Conservation (phyloP, 768 basidiomycete species). For the Rhizopogon vinicolor region DNA sequence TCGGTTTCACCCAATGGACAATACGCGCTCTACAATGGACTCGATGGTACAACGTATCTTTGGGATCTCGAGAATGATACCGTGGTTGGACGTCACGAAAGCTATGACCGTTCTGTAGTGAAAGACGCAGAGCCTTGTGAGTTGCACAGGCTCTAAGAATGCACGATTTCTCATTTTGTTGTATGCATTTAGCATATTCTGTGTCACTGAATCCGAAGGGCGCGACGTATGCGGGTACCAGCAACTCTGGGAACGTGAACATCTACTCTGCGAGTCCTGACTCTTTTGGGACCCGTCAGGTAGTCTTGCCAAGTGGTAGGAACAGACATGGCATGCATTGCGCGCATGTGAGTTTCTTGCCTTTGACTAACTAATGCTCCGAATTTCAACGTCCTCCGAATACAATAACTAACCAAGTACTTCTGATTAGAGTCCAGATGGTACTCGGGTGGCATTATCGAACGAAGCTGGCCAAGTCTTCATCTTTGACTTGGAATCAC, state of each 20-base stretch:
- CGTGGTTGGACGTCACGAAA: constrained; percentile 64
- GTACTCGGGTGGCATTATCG: constrained; percentile 73
- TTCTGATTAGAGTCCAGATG: constrained; percentile 75
- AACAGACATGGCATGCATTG: constrained; percentile 77
- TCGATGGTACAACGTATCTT: constrained; percentile 78
- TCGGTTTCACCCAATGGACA: constrained; percentile 65
- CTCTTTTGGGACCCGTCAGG: constrained; percentile 63
- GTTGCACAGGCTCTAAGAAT: constrained; percentile 19
- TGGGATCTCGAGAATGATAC: constrained; percentile 67
- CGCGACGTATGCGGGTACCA: constrained; percentile 70
- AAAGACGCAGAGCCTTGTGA: constrained; percentile 64
- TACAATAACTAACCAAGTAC: not conserved
- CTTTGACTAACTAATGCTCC: too few species aligned
- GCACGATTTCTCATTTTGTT: constrained; percentile 1
- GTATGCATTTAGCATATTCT: constrained; percentile 60
- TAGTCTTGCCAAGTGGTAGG: constrained; percentile 59
- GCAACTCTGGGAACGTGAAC: constrained; percentile 63
- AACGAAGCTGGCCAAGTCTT: constrained; percentile 87
- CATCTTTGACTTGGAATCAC: constrained; percentile 76
- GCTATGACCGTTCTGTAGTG: constrained; percentile 55
- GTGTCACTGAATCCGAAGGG: constrained; percentile 76
- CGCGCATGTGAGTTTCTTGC: constrained; percentile 48
- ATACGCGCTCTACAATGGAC: constrained; percentile 69
- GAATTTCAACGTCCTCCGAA: not conserved
- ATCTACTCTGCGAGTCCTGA: constrained; percentile 66